phyloP scores from a whole-genome alignment of 2,329 filamentous ascomycete genomes.

The Diplodia seriata region DNA sequence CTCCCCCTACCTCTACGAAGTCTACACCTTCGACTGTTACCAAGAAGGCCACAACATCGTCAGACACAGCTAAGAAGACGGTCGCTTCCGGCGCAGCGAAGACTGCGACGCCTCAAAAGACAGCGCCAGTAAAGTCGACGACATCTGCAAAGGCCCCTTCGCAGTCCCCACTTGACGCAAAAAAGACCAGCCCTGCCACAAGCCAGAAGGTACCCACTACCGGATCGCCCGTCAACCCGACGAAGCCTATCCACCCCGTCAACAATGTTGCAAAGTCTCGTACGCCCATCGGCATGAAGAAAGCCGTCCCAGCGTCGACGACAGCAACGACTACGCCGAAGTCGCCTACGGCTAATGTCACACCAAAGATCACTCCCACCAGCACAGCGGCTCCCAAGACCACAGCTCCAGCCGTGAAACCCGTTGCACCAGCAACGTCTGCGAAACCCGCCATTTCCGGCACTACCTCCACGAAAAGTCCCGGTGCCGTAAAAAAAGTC shows the following conservation, averaged over 20 bases:
- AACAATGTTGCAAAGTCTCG: not conserved
- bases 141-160: constrained; percentile 32
- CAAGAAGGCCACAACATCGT: not conserved
- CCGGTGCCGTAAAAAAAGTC: constrained; percentile 45
- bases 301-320: constrained; percentile 1
- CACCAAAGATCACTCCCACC: constrained; percentile 22
- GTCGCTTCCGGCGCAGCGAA: not conserved
- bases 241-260: not conserved
- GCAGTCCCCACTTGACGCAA: constrained; percentile 38
- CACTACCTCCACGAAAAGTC: constrained; percentile 17
- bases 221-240: constrained; percentile 18
- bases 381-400: constrained; percentile 37
- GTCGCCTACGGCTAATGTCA: constrained; percentile 32
- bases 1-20: constrained; percentile 34
- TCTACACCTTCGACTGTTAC: constrained; percentile 17
- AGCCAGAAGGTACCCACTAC: constrained; percentile 35
- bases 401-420: constrained; percentile 35
- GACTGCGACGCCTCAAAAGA: constrained; percentile 16
- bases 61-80: constrained; percentile 17
- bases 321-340: constrained; percentile 24
- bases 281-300: constrained; percentile 20
- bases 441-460: constrained; percentile 35
- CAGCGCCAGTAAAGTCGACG: constrained; percentile 37
- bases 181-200: constrained; percentile 38
- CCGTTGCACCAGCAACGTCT: not conserved